These are phyloP conservation scores for Penstemon barbatus DNA, from an alignment of 257 asterid species.

Conservation along the genomic window DNA sequence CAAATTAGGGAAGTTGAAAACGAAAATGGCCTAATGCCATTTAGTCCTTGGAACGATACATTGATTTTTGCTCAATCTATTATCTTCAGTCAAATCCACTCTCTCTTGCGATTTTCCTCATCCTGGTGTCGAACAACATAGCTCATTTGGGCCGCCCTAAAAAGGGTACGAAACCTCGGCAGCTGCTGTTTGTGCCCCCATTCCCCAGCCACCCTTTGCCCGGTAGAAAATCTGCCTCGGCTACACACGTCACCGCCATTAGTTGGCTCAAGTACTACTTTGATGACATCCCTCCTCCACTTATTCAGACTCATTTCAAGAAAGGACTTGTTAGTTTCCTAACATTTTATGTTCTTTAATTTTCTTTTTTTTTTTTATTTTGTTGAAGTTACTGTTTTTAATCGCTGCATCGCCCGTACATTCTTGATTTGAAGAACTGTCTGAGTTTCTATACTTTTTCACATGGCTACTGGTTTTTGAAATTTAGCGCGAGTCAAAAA, in stretches of 20 bases:
- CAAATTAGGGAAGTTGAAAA: too few species aligned
- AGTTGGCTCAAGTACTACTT: slow-evolving; percentile 97
- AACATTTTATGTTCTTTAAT: slow-evolving; percentile 16
- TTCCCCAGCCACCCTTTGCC: slow-evolving; percentile 84
- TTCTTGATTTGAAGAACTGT: too few species aligned
- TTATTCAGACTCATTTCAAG: slow-evolving; percentile 69
- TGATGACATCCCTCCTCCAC: slow-evolving; percentile 59
- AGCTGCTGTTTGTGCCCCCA: slow-evolving; percentile 79
- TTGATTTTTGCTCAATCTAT: too few species aligned
- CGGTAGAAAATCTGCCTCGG: slow-evolving; percentile 53
- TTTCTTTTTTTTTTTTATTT: not conserved
- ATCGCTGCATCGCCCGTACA: too few species aligned
- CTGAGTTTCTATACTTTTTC: too few species aligned
- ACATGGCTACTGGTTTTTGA: too few species aligned
- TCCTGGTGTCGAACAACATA: slow-evolving; percentile 73
- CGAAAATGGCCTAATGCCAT: too few species aligned
- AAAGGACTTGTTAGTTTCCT: slow-evolving; percentile 70
- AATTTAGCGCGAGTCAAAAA: too few species aligned
- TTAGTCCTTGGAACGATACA: too few species aligned
- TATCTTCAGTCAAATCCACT: too few species aligned
- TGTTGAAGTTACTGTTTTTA: not conserved
- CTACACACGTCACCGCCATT: slow-evolving; percentile 68
- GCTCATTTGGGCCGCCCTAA: slow-evolving; percentile 66
- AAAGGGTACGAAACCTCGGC: slow-evolving; percentile 73
- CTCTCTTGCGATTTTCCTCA: too few species aligned